Evolutionary conservation across 2,329 filamentous ascomycete species (phyloP).

Genomic region (Trichoderma atroviride): DNA sequence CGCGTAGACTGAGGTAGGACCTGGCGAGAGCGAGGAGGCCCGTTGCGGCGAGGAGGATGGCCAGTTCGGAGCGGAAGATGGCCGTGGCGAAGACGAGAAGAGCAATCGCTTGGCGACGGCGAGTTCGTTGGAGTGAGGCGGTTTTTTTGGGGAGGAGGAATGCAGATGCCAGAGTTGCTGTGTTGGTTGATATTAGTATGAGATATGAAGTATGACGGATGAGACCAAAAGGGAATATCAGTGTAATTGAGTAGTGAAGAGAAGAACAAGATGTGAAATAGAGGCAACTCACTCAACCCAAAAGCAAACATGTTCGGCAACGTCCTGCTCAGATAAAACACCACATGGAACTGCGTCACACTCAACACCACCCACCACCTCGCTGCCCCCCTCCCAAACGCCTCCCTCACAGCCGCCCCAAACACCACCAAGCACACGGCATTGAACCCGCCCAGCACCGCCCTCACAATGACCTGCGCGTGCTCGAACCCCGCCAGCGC

Average conservation of each 20-base stretch:
- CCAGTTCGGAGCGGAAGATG: slow-evolving; percentile 88
- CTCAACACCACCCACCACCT: slow-evolving; percentile 82
- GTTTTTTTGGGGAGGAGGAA: slow-evolving; percentile 45
- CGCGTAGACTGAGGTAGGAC: slow-evolving; percentile 54
- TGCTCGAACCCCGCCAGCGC: slow-evolving; percentile 57
- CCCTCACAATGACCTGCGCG: slow-evolving; percentile 68
- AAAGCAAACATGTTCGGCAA: slow-evolving; percentile 98
- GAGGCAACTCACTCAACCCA: slow-evolving; percentile 66
- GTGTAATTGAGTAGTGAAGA: not conserved
- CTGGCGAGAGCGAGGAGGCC: slow-evolving; percentile 65
- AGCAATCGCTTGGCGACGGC: slow-evolving; percentile 67
- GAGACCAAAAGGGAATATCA: not conserved
- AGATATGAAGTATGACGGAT: no score
- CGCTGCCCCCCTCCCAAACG: slow-evolving; percentile 69
- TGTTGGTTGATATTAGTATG: not conserved
- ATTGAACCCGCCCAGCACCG: slow-evolving; percentile 77
- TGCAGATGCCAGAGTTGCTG: slow-evolving; percentile 67
- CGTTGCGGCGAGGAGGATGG: slow-evolving; percentile 73
- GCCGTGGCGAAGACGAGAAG: slow-evolving; percentile 79
- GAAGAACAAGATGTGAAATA: not conserved
- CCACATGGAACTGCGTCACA: slow-evolving; percentile 84
- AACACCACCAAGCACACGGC: slow-evolving; percentile 69
- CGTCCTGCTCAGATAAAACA: slow-evolving; percentile 90
- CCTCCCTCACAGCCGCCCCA: slow-evolving; percentile 61
- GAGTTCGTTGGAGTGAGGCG: slow-evolving; percentile 38